phyloP scores from a whole-genome alignment of 805 yeast species.

The Saccharomycopsis sp. region DNA sequence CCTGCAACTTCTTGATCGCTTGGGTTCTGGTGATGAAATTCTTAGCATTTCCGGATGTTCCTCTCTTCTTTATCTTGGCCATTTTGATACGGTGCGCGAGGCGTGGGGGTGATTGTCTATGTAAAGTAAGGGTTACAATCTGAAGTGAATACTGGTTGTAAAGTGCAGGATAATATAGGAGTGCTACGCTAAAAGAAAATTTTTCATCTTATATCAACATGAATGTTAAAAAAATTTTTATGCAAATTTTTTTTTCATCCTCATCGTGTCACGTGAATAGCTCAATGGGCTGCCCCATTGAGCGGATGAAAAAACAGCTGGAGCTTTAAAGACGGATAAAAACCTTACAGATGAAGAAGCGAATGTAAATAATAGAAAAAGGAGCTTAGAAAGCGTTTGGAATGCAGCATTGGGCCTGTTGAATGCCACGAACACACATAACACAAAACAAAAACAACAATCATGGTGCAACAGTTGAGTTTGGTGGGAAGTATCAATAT shows the following conservation, averaged over 20 bases:
- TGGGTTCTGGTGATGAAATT: slow-evolving; percentile 91
- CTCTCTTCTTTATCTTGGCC: slow-evolving; percentile 76
- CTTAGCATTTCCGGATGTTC: slow-evolving; percentile 82
- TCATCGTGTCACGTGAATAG: slow-evolving; percentile 9
- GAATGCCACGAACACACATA: no score
- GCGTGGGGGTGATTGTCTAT: not conserved
- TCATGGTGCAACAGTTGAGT: slow-evolving; percentile 21
- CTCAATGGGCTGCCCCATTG: no score
- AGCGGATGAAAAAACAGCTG: not conserved
- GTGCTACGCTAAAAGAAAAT: not conserved
- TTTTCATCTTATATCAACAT: not conserved
- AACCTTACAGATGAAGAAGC: no score
- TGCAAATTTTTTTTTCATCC: slow-evolving; percentile 1
- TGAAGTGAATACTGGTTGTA: not conserved
- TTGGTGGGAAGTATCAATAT: slow-evolving; percentile 7
- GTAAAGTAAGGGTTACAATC: not conserved
- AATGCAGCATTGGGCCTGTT: no score
- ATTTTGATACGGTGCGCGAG: slow-evolving; percentile 23
- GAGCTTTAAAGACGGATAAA: no score
- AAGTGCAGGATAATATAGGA: not conserved
- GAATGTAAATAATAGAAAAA: no score
- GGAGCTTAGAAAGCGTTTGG: no score
- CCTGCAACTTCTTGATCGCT: slow-evolving; percentile 86
- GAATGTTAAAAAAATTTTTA: slow-evolving; percentile 7
- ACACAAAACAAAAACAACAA: no score